Evolutionary conservation across 2,329 filamentous ascomycete species (phyloP).

Genomic region (Rutstroemia sp.): DNA sequence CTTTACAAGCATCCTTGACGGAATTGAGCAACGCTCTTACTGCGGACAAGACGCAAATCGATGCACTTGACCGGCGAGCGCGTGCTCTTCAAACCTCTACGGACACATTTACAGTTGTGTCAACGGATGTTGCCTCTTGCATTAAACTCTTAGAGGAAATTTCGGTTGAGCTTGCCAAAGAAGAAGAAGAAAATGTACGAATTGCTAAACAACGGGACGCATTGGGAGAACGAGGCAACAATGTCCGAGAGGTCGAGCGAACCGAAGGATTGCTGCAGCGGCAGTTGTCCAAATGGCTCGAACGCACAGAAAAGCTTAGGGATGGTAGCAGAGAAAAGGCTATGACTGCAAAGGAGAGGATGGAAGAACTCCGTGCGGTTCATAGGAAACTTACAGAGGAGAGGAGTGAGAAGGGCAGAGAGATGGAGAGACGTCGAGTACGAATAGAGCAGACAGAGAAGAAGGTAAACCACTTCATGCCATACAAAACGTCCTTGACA

Average conservation of each 20-base stretch:
- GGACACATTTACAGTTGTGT: conserved; percentile 80
- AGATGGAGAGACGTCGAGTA: conserved; percentile 88
- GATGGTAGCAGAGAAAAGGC: conserved; percentile 77
- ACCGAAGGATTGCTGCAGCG: conserved; percentile 77
- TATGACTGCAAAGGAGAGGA: conserved; percentile 71
- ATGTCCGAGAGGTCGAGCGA: conserved; percentile 84
- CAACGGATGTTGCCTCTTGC: conserved; percentile 78
- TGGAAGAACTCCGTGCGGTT: conserved; percentile 78
- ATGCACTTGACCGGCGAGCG: conserved; percentile 78
- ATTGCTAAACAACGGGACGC: conserved; percentile 80
- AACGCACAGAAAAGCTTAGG: conserved; percentile 77
- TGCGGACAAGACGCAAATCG: conserved; percentile 76
- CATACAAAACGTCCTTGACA: neutral
- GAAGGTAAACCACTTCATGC: conserved; percentile 57
- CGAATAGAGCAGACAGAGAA: conserved; percentile 97
- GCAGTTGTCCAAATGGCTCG: conserved; percentile 78
- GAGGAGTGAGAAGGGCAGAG: conserved; percentile 75
- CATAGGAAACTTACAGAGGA: conserved; percentile 81
- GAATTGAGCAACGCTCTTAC: conserved; percentile 75
- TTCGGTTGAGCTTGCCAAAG: conserved; percentile 72
- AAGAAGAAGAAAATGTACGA: conserved; percentile 80
- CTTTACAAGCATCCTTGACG: conserved; percentile 71
- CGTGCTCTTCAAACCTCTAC: conserved; percentile 85
- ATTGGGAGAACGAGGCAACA: conserved; percentile 79
- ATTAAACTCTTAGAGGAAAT: conserved; percentile 88